These are phyloP conservation scores for Rubus idaeus DNA, from an alignment of 306 rosid species.

Conservation along the genomic window DNA sequence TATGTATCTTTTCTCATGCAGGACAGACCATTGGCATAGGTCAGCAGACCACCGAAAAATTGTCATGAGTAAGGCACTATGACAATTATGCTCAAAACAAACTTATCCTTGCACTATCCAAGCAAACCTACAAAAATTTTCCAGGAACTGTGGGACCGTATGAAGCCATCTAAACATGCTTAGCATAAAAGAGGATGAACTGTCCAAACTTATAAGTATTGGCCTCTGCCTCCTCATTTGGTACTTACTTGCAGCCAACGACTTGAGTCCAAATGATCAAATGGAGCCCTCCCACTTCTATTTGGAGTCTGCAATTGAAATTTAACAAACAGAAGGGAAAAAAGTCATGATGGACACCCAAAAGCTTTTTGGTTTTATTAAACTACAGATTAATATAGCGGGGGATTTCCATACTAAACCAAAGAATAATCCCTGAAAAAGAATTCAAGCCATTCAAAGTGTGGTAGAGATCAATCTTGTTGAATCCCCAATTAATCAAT, in stretches of 20 bases:
- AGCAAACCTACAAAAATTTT: background rate
- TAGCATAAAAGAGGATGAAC: background rate
- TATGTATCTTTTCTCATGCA: background rate
- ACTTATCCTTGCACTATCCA: background rate
- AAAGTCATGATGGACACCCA: background rate
- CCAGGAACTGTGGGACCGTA: background rate
- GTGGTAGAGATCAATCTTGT: background rate
- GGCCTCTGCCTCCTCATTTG: background rate
- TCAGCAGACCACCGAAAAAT: background rate
- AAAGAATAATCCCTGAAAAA: background rate
- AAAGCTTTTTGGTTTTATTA: background rate
- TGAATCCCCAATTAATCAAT: background rate
- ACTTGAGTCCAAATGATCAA: constrained; percentile 74
- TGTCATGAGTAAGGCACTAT: background rate
- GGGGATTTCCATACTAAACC: background rate
- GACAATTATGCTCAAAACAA: background rate
- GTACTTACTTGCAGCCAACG: constrained; percentile 99
- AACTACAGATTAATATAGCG: background rate
- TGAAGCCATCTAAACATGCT: constrained; percentile 1
- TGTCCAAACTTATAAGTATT: background rate
- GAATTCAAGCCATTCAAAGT: background rate
- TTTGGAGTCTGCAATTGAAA: constrained; percentile 58
- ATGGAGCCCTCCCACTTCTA: constrained; percentile 83
- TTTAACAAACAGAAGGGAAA: constrained; percentile 20
- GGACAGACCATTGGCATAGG: background rate